These are phyloP conservation scores for Stentor roeselii DNA, from an alignment of 73 alveolate genomes.

Conservation along the genomic window DNA sequence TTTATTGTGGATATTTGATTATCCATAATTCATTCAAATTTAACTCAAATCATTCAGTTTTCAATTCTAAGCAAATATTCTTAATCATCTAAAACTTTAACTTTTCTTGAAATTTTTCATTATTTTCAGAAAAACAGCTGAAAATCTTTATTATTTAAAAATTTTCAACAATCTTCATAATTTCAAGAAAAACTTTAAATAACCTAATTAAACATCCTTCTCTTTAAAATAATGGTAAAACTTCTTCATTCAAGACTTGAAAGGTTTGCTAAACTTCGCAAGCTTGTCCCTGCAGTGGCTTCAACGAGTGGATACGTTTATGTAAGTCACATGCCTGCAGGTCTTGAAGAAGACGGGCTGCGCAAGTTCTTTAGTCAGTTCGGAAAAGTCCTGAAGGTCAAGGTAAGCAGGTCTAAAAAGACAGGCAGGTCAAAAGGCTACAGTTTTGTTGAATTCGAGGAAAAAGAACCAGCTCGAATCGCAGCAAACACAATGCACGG, in stretches of 20 bases:
- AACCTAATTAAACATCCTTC: neutral
- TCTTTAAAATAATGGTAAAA: conserved; percentile 3
- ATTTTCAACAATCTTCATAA: too few relatives aligned
- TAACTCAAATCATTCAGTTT: too few relatives aligned
- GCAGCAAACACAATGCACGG: conserved; percentile 95
- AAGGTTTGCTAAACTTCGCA: conserved; percentile 8
- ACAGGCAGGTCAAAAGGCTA: conserved; percentile 95
- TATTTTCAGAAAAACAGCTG: too few relatives aligned
- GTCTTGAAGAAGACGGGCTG: conserved; percentile 85
- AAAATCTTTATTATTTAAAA: too few relatives aligned
- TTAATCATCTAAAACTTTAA: too few relatives aligned
- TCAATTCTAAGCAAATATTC: too few relatives aligned
- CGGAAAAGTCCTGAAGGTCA: conserved; percentile 81
- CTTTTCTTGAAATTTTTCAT: too few relatives aligned
- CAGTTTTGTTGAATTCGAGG: conserved; percentile 90
- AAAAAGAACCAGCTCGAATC: conserved; percentile 80
- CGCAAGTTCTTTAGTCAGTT: conserved; percentile 88
- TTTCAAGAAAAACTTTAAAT: too few relatives aligned
- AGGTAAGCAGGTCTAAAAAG: conserved; percentile 77
- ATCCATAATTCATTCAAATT: too few relatives aligned
- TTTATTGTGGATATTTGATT: too few relatives aligned
- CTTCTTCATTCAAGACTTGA: conserved; percentile 26
- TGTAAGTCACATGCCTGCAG: conserved; percentile 97
- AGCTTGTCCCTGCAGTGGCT: conserved; percentile 15
- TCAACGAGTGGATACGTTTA: conserved; percentile 46